Evolutionary conservation across 1,139 yeast genomes (phyloP), one percentile per base, ranked within the genome.

Genomic region (Hansenula sp.): DNA sequence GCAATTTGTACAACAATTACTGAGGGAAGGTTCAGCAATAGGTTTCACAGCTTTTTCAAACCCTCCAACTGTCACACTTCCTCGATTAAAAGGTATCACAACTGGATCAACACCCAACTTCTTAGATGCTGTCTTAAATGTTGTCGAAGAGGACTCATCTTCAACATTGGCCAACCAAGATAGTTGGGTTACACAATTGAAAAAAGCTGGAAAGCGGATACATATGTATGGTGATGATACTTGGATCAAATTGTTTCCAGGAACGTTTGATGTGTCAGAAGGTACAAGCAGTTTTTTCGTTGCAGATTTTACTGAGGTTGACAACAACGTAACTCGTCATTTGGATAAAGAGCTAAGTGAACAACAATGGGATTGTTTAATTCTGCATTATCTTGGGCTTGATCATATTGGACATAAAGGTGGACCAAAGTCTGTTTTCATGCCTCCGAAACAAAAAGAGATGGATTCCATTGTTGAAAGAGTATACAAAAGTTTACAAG

Each of bases 371-470:
- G 96, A 92, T 59, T 84, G 82, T 3, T 65, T 92, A 46, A 84
- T 94, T 37, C 65, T 94, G 39, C 98, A 94, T 59, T 94, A 92
- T 56, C 68, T 94, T 21, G 99, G 98, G 0, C 66, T 94, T 35
- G 98, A 94, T 59, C 98, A 94, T 60, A 94, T 94, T 52, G 98
- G 99, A 1, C 98, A 94, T 60, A 90, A 89, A 57, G 95, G 96
- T 29, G 99, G 98, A 0, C 94, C 98, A 0, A 55, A 67, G 5
- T 87, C 96, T 7, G 64, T 72, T 0, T 82, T 79, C 52, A 92
- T 94, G 98, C 76, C 79, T 3, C 68, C 66, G 0, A 92, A 92
- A 53, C 97, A 89, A 48, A 44, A 44, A 8, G 98, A 92, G 61
- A 88, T 92, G 96, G 97, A 92, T 59, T 52, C 44, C 0, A 73